Evolutionary conservation across 768 basidiomycete genomes (phyloP), one percentile per base, ranked within the genome.

Genomic region (Suillus alpinus): DNA sequence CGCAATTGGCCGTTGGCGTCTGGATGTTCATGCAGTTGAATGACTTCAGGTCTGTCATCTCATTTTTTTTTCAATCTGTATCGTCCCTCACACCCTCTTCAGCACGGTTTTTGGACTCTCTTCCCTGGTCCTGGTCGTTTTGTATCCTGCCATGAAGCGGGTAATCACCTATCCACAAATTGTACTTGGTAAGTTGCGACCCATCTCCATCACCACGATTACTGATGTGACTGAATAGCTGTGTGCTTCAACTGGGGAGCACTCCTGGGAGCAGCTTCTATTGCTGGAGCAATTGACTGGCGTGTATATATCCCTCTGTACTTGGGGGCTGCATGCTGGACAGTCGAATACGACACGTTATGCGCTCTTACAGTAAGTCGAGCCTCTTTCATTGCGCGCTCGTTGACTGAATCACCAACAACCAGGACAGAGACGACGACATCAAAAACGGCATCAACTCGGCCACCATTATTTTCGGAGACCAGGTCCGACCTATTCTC

Each of bases 361-460:
- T 37, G 36, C 36, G 36, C 36, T 37, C 36, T 37, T 13, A 37
- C 36, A 13, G 36, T 37, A 37, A 37, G 36, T 13, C 36, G n/a
- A n/a, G n/a, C 18, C 6, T 43, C 41, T 43, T 43, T n/a, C 41
- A 20, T n/a, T 20, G 2, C 6, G 41, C 41, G 23, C 12, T 46
- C 29, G 73, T 84, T 57, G 81, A 81, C 83, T 84, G 80, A 84
- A 83, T 65, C 82, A 83, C 59, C 81, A 83, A 12, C 63, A 81
- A 61, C 70, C 80, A 91, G 77, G 91, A 93, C 72, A 86, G 87
- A 59, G 72, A 79, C 58, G 91, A 92, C 74, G 91, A 92, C 71
- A 71, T 86, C 50, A 80, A 83, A 56, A 84, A 83, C 60, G 87
- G 87, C 23, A 83, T 92, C 46, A 83, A 84, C 61, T 91, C 89